phyloP scores from a whole-genome alignment of 352 stramenopile species.

The Globisporangium paddicum region DNA sequence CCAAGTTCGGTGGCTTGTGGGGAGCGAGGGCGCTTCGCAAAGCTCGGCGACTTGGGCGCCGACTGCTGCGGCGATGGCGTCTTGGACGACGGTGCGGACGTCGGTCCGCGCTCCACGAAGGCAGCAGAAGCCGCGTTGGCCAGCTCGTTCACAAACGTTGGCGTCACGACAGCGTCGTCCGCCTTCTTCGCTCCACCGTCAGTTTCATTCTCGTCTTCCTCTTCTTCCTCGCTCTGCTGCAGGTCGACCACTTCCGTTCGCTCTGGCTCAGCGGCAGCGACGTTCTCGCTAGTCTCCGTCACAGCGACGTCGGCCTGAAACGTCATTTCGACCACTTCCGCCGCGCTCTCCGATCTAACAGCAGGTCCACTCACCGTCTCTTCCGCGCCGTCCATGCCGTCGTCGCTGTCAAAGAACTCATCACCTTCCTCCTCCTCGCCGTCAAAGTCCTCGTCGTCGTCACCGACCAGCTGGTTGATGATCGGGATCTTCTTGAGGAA shows the following conservation, averaged over 20 bases:
- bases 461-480: conserved; percentile 43
- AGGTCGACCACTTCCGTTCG: conserved; percentile 18
- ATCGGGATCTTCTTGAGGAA: conserved; percentile 66
- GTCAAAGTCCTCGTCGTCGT: conserved; percentile 23
- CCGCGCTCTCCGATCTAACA: conserved; percentile 12
- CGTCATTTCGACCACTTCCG: conserved; percentile 18
- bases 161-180: neutral
- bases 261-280: neutral
- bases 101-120: neutral
- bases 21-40: conserved; percentile 17
- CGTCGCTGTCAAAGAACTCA: neutral
- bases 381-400: conserved; percentile 18
- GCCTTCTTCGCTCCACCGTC: neutral
- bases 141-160: conserved; percentile 3
- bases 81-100: conserved; percentile 3
- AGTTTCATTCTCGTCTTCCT: neutral
- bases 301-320: conserved; percentile 10
- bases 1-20: conserved; percentile 25
- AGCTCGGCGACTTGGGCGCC: conserved; percentile 1
- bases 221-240: neutral
- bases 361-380: conserved; percentile 17
- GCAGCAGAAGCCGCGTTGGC: neutral
- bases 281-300: neutral
- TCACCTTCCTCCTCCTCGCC: conserved; percentile 13
- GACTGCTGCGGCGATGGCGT: conserved; percentile 2